Evolutionary conservation across 1,284 basidiomycete species (phyloP), one percentile per base, ranked within the genome.

Genomic region (Tremellales sp.): DNA sequence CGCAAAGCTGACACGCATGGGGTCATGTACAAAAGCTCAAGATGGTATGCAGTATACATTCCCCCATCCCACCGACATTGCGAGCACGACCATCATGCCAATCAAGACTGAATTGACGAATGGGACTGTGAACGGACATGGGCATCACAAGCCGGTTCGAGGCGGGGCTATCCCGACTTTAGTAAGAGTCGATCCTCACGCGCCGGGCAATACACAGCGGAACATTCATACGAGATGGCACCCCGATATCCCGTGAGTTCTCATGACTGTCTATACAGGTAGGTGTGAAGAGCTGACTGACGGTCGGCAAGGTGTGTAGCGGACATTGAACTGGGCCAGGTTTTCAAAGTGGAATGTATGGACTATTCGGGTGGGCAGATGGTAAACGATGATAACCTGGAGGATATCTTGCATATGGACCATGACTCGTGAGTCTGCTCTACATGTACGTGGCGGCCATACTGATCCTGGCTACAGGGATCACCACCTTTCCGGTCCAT

Each of bases 311-410:
- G 53, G 3, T 57, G 56, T 17, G 51, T 64, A 1, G 64, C 56
- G 1, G 60, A 56, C 0, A 58, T 70, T 35, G 52, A 62, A 40
- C 58, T 54, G 11, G 62, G 57, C 8, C 52, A 82, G 79, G 80
- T 82, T 3, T 88, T 89, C 78, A 86, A 86, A 55, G 69, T 87
- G 26, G 81, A 87, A 72, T 86, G 84, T 55, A 78, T 86, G 82
- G 84, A 87, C 59, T 87, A 84, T 82, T 86, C 85, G 15, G 84
- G 84, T 24, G 82, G 81, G 1, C 85, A 86, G 62, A 84, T 87
- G 43, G 81, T 82, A 40, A 87, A 86, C 65, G 85, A 86, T 56
- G 84, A 87, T 58, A 78, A 82, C 81, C 58, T 45, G 5, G 60
- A 65, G 44, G 64, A 63, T 31, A 51, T 62, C 15, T 45, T 58